These are phyloP conservation scores for sorghum (Sorghum bicolor) DNA, from an alignment of 176 grass and related monocot species.

Conservation along the genomic window DNA sequence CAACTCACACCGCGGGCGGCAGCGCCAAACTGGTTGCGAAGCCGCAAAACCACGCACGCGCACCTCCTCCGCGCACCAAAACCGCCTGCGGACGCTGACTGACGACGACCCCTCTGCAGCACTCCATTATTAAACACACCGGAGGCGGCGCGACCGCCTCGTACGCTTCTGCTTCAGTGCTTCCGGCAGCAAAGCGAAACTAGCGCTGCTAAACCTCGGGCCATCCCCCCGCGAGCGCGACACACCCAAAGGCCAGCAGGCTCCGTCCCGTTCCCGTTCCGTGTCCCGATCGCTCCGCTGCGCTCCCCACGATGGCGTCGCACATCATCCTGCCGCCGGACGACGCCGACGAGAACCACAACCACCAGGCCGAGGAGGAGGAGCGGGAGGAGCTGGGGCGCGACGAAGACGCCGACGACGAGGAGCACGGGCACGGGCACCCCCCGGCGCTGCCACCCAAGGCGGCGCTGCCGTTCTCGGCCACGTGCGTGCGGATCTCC, in stretches of 20 bases:
- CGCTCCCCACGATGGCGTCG: conserved; percentile 34
- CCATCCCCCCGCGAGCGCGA: not conserved
- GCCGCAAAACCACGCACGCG: not conserved
- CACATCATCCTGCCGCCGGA: conserved; percentile 59
- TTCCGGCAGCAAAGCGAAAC: not conserved
- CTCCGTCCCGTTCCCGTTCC: not conserved
- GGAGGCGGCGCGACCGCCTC: not conserved
- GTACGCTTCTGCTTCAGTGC: not conserved
- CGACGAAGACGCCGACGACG: conserved; percentile 8
- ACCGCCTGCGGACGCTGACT: not conserved
- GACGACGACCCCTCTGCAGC: not conserved
- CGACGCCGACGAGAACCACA: conserved; percentile 24
- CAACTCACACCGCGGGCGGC: not conserved
- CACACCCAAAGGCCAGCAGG: not conserved
- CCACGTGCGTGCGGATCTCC: conserved; percentile 74
- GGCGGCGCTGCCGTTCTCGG: conserved; percentile 62
- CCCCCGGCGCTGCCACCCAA: not conserved
- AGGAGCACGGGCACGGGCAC: not conserved
- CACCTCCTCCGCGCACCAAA: not conserved
- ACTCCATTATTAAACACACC: conserved; percentile 1
- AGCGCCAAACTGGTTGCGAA: not conserved
- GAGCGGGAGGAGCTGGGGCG: not conserved
- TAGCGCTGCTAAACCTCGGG: conserved; percentile 7
- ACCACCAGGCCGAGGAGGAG: not conserved
- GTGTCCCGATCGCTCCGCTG: not conserved